A percentile compares a stretch with the other conserved stretches of the same genome.
phyloP scores from a whole-genome alignment of 75 land plant genomes.

The Sequoia sempervirens region DNA sequence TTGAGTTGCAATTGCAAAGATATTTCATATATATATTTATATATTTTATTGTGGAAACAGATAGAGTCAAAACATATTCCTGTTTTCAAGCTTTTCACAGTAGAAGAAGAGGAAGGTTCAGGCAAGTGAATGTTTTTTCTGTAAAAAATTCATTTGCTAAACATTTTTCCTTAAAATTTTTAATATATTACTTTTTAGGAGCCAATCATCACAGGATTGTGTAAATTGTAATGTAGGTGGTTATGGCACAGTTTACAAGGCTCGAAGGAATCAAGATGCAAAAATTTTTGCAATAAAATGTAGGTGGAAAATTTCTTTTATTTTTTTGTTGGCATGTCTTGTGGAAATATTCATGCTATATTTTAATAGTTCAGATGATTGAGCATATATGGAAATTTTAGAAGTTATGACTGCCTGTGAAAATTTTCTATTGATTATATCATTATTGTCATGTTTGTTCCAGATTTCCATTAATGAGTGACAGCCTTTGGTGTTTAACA shows the following conservation, averaged over 20 bases:
- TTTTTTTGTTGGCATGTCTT: background rate
- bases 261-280: slow-evolving; percentile 58
- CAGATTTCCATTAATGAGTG: background rate
- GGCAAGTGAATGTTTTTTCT: slow-evolving; percentile 29
- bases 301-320: slow-evolving; percentile 28
- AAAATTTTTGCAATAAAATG: slow-evolving; percentile 73
- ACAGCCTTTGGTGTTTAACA: background rate
- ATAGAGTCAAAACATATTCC: slow-evolving; percentile 30
- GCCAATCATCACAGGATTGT: background rate
- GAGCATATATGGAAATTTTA: background rate
- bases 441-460: background rate
- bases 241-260: slow-evolving; percentile 89
- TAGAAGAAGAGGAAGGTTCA: slow-evolving; percentile 84
- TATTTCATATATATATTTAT: background rate
- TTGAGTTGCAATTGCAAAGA: background rate
- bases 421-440: background rate
- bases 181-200: background rate
- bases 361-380: background rate
- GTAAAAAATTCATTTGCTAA: background rate
- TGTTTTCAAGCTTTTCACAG: slow-evolving; percentile 53
- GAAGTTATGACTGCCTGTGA: background rate
- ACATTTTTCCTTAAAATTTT: background rate
- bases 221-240: slow-evolving; percentile 51
- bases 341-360: background rate
- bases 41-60: slow-evolving; percentile 16